Base-by-base conservation (phyloP, 169 alveolate species). In the Theileria luwenshuni region DNA sequence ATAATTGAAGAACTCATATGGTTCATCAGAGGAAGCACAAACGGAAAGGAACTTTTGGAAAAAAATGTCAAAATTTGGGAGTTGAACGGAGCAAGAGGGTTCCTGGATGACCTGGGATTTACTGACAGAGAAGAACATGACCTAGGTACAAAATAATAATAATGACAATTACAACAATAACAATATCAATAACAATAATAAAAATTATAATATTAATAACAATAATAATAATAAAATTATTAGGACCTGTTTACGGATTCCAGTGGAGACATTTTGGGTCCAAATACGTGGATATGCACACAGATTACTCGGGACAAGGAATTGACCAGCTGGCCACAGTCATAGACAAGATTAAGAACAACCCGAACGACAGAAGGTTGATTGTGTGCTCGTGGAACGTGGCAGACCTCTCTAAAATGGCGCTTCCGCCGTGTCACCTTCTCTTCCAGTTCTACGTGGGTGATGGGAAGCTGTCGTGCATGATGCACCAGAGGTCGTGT, bases 371-470 rank as follows among this genome's bases (percentile, higher is more conserved):
- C 77, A 90, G 99, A 69, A 90, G 99, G 52, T 90, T 96, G 69
- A 84, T 97, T 33, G 67, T 97, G 61, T 86, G 96, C 54, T 99
- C 99, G 8, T 96, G 99, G 99, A 97, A 97, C 85, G 98, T 97
- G 19, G 71, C 92, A 47, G 98, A 93, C 65, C 72, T 96, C n/a
- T 76, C 86, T 64, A 73, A 92, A 76, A 97, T 97, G 99, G 99
- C 99, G 45, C 90, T 97, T 48, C 99, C 99, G 3, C 99, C 99
- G 10, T 98, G 99, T 86, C 99, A 98, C 88, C 88, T 96, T 45
- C 77, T 97, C 73, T 93, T 96, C 71, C 98, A 97, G 85, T 98
- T 97, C 81, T 96, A 93, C 83, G 99, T 97, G 15, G 69, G 74
- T 61, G 90, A 92, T 42, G 96, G 96, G 35, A 93, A 92, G 54